A percentile compares a stretch with the other conserved stretches of the same genome.
Conservation (phyloP, 257 asterid genomes). For the Verbena officinalis region DNA sequence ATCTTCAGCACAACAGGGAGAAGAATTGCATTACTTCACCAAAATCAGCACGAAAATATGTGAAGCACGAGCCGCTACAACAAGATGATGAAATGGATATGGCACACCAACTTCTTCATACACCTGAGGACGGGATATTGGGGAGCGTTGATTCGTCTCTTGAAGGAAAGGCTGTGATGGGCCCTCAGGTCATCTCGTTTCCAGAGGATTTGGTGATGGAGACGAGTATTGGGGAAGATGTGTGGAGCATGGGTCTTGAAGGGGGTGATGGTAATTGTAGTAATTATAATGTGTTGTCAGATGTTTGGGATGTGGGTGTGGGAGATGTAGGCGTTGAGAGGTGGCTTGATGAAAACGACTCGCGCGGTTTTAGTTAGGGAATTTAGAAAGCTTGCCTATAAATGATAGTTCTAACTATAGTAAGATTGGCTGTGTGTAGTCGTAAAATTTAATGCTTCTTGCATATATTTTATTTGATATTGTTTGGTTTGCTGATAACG, state of each 20-base stretch:
- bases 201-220: constrained; percentile 40
- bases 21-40: constrained; percentile 43
- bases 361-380: constrained; percentile 26
- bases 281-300: constrained; percentile 38
- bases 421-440: constrained; percentile 7
- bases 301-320: constrained; percentile 53
- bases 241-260: constrained; percentile 45
- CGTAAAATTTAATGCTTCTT: neutral
- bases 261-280: constrained; percentile 40
- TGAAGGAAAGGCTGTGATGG: constrained; percentile 33
- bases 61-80: constrained; percentile 46
- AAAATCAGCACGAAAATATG: constrained; percentile 44
- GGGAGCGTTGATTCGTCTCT: constrained; percentile 16
- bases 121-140: constrained; percentile 27
- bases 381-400: constrained; percentile 22
- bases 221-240: constrained; percentile 41
- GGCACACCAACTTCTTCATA: constrained; percentile 28
- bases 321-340: constrained; percentile 47
- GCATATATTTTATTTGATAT: neutral
- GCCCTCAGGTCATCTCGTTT: constrained; percentile 29
- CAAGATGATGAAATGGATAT: constrained; percentile 27
- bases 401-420: constrained; percentile 32
- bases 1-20: constrained; percentile 40
- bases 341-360: constrained; percentile 48
- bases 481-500: neutral